A percentile compares a stretch with the other conserved stretches of the same genome.
Conservation (phyloP, 139 green algal genomes). For the Penium margaritaceum region DNA sequence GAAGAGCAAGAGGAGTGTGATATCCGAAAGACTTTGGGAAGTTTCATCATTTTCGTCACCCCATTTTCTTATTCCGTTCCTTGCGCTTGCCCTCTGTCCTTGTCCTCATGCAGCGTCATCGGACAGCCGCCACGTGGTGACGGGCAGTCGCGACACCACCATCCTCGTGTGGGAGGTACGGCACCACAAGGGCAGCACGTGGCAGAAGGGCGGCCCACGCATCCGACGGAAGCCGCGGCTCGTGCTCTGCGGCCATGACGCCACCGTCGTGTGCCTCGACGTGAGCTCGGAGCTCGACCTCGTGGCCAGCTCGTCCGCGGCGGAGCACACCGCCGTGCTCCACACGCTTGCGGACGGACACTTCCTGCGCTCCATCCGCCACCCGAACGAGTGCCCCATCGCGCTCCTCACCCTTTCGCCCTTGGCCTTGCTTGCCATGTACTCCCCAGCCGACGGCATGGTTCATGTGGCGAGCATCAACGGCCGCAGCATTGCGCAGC, state of each 20-base stretch:
- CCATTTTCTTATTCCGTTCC: not conserved
- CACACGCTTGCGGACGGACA: constrained; percentile 53
- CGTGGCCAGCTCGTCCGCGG: constrained; percentile 27
- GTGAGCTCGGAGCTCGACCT: constrained; percentile 56
- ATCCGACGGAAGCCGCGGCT: constrained; percentile 34
- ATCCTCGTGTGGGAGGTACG: constrained; percentile 63
- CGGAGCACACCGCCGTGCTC: constrained; percentile 52
- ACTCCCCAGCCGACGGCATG: constrained; percentile 8
- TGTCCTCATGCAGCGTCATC: not conserved
- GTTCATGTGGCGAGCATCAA: constrained; percentile 8
- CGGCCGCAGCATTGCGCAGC: constrained; percentile 1
- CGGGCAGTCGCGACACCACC: constrained; percentile 58
- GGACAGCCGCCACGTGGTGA: constrained; percentile 39
- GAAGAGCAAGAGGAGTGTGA: too few species aligned
- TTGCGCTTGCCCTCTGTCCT: not conserved
- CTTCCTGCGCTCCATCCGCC: constrained; percentile 45
- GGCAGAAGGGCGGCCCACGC: not conserved
- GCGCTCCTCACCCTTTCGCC: not conserved
- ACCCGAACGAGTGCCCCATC: constrained; percentile 1
- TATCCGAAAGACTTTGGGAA: too few species aligned
- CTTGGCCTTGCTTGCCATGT: constrained; percentile 1
- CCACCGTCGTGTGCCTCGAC: constrained; percentile 51
- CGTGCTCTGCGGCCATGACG: constrained; percentile 57
- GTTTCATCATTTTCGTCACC: not conserved
- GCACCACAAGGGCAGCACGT: too few species aligned